A percentile compares a stretch with the other conserved stretches of the same genome.
Conservation (phyloP, 2,329 filamentous ascomycete genomes). For the Fusarium oligoseptatum region DNA sequence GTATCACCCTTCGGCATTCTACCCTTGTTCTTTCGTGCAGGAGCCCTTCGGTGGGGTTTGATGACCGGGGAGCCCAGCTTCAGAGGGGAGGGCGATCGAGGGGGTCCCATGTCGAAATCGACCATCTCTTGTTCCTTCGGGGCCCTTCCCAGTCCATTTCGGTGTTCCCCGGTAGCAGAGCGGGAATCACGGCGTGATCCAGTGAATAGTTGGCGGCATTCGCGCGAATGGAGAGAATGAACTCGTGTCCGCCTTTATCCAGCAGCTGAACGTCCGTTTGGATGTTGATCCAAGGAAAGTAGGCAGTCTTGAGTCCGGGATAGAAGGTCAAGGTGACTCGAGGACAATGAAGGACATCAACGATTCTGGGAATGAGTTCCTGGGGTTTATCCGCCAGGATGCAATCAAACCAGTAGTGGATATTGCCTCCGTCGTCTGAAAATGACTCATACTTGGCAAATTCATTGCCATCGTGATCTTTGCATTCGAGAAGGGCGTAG, state of each 20-base stretch:
- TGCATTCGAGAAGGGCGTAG: conserved; percentile 19
- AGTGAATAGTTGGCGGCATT: conserved; percentile 2
- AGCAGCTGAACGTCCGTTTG: background rate
- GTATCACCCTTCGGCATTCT: background rate
- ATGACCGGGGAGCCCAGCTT: conserved; percentile 3
- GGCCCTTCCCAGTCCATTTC: conserved; percentile 13
- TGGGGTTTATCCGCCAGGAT: background rate
- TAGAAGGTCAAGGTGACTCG: conserved; percentile 4
- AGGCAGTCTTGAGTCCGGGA: background rate
- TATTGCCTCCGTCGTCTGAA: conserved; percentile 10
- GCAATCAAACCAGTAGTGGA: conserved; percentile 13
- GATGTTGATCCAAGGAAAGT: conserved; percentile 1
- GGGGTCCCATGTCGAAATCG: background rate
- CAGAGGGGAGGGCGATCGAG: conserved; percentile 10
- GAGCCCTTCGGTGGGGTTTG: background rate
- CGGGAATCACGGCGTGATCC: background rate
- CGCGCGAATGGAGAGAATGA: conserved; percentile 2
- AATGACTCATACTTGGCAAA: conserved; percentile 7
- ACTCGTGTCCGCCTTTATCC: background rate
- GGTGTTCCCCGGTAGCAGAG: background rate
- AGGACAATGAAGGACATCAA: background rate
- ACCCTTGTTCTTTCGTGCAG: background rate
- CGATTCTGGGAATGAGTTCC: background rate
- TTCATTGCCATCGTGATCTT: background rate
- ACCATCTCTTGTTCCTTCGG: conserved; percentile 2